Evolutionary conservation across 1,284 basidiomycete species (phyloP).

Genomic region (Ceratobasidium sp.): DNA sequence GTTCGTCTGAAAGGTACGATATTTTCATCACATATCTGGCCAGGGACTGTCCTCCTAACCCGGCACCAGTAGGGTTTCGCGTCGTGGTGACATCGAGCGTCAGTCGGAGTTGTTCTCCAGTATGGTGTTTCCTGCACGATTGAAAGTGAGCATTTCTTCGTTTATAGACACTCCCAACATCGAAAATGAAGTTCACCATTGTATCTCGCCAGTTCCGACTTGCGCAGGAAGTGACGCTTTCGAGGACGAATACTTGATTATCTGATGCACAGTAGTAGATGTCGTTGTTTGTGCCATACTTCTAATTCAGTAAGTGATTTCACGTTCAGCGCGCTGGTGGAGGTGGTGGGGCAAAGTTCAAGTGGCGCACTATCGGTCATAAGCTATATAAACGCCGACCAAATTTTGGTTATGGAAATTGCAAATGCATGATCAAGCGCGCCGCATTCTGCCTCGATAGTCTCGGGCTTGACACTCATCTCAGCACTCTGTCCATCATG

Average conservation of each 20-base stretch:
- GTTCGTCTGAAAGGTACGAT: constrained; percentile 19
- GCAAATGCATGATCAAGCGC: constrained; percentile 1
- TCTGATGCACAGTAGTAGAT: constrained; percentile 16
- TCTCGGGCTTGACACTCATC: background rate
- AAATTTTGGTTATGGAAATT: constrained; percentile 32
- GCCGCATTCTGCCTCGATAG: background rate
- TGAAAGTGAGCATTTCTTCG: background rate
- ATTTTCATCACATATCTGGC: constrained; percentile 14
- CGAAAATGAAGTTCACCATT: constrained; percentile 4
- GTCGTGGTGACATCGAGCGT: constrained; percentile 10
- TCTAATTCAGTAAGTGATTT: background rate
- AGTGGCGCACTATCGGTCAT: background rate
- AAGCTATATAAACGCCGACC: constrained; percentile 21
- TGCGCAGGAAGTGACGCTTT: constrained; percentile 5
- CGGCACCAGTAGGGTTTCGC: background rate
- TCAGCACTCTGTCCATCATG: background rate
- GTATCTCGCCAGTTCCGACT: constrained; percentile 1
- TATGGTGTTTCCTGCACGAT: constrained; percentile 18
- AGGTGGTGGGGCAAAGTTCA: constrained; percentile 6
- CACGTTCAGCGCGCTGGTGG: background rate
- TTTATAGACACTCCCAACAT: background rate
- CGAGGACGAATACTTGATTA: constrained; percentile 27
- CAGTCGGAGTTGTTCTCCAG: constrained; percentile 25
- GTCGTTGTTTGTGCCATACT: constrained; percentile 31
- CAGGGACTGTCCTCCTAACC: background rate